These are phyloP conservation scores for Coffea eugenioides DNA, from an alignment of 257 asterid species.

Conservation along the genomic window DNA sequence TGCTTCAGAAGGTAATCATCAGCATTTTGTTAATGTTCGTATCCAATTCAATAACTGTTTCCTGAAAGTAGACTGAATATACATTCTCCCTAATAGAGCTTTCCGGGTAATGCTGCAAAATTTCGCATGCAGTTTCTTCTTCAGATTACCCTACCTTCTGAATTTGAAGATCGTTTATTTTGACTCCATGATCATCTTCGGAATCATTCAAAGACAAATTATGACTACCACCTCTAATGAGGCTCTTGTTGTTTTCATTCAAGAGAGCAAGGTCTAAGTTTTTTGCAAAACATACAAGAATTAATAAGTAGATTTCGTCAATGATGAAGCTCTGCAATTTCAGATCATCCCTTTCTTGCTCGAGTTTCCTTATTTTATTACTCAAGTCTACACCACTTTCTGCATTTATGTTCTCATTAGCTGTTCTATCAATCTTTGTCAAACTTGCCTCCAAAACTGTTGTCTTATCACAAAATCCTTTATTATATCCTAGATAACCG, in stretches of 20 bases:
- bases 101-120: neutral
- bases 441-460: slow-evolving; percentile 8
- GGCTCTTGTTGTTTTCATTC: neutral
- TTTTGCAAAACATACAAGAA: slow-evolving; percentile 32
- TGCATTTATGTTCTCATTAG: neutral
- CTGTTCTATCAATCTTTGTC: slow-evolving; percentile 7
- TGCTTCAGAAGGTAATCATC: slow-evolving; percentile 2
- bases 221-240: neutral
- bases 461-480: slow-evolving; percentile 1
- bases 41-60: neutral
- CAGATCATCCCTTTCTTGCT: slow-evolving; percentile 35
- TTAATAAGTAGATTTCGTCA: slow-evolving; percentile 45
- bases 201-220: slow-evolving; percentile 3
- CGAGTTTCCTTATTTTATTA: slow-evolving; percentile 23
- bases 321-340: slow-evolving; percentile 33
- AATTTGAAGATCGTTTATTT: neutral
- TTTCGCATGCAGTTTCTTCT: neutral
- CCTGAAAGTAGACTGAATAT: slow-evolving; percentile 9
- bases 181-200: neutral
- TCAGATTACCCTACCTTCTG: neutral
- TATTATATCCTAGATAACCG: slow-evolving; percentile 11
- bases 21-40: neutral
- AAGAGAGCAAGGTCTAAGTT: slow-evolving; percentile 17
- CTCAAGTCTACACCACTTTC: slow-evolving; percentile 16
- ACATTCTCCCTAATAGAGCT: slow-evolving; percentile 3